Evolutionary conservation across 768 basidiomycete species (phyloP), one percentile per base, ranked within the genome.

Genomic region (Termitomyces titanicus): DNA sequence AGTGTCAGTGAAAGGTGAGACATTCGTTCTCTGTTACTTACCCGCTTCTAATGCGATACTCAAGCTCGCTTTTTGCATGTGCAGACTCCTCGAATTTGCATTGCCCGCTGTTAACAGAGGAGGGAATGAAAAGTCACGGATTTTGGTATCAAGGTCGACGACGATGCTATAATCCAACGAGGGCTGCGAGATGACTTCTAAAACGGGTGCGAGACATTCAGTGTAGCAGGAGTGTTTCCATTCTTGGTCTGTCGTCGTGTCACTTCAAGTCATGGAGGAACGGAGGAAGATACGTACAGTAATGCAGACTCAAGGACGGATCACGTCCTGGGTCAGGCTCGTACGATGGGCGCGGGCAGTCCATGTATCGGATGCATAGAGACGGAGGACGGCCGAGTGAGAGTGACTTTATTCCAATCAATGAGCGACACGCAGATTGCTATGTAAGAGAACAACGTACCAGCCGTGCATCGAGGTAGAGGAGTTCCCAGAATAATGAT

Each of bases 321-420:
- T 73, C 69, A 46, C 67, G 68, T 3, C 68, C 68, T 53, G 68
- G 68, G 46, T 77, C 74, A n/a, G 74, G 74, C 24, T 59, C 60
- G 55, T 81, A 81, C 8, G 75, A 73, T 6, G 79, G 79, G 20
- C 74, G 71, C 18, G 67, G 71, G 61, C 81, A 86, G 62, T 88
- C 87, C 60, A 83, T 80, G 63, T 86, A 79, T 38, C 72, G 76
- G 59, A 83, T 72, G 50, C 79, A 81, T 48, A 88, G 70, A 7
- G 86, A 86, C 1, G 87, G 86, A 0, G 87, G 87, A 29, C 85
- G 76, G 48, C 87, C 84, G 37, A 87, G 75, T 49, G 85, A 85
- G 25, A 88, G 72, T 31, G 84, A 83, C 78, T 79, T 57, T 6
- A 37, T 49, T 37, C 11, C 47, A 38, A 37, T 38, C 47, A 42